Evolutionary conservation across 2,329 filamentous ascomycete genomes (phyloP), one percentile per base, ranked within the genome.

Genomic region (Periconia macrospinosa): DNA sequence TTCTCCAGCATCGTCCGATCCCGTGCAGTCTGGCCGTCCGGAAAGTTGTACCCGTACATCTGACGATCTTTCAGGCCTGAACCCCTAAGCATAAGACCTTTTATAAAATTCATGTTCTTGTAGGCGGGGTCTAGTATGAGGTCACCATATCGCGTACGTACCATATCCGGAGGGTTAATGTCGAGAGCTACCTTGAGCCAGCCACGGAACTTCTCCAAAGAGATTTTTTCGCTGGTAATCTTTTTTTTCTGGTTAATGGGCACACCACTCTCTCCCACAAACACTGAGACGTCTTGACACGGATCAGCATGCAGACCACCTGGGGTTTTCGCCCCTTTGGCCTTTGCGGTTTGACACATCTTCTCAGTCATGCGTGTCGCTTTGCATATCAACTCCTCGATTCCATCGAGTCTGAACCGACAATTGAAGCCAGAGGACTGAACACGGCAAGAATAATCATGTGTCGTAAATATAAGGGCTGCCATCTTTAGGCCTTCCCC

Each of bases 401-500:
- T 3, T 8, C 8, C 5, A 27, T 27, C 8, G 8, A 27, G 8
- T 8, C 8, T 27, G 23, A 27, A 5, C 5, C 3, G 8, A 27
- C 23, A 27, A 8, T 27, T 27, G 8, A 27, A 3, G 8, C 23
- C 23, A 27, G 23, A 27, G 61, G 46, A 1, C 37, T 18, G 42
- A 54, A 61, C 11, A n/a, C 23, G 3, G 59, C 23, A 41, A 43
- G 53, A 45, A 44, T 59, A 1, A 42, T 41, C 17, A 47, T 50
- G 27, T 49, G 48, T 54, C 58, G 1, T 19, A 49, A 13, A 52
- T 20, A 61, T 43, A 1, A 61, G 51, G 15, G 54, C 55, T 10
- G 57, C 47, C 0, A 65, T 33, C 47, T 67, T 67, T 41, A 66
- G 41, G 3, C 64, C 61, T 30, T 67, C 62, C 8, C 61, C 60